Conservation (phyloP, 441 rosid genomes). For the Erysimum cheiri region DNA sequence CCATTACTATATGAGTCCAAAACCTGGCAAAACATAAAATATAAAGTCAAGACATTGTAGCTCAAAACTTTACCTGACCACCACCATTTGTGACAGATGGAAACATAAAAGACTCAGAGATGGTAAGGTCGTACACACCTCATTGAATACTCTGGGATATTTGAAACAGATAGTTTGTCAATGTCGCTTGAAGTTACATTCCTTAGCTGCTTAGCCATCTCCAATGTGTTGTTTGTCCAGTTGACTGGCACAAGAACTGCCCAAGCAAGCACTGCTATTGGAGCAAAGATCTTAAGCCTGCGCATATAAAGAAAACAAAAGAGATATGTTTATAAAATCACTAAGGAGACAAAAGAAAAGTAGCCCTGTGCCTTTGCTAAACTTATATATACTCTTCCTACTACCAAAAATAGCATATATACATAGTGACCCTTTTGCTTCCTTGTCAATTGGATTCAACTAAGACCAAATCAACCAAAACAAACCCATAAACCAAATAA, state of each 20-base stretch:
- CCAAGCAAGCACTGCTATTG: slow-evolving; percentile 84
- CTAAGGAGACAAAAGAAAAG: background rate
- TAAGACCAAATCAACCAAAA: slow-evolving; percentile 12
- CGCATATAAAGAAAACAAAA: slow-evolving; percentile 17
- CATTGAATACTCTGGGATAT: slow-evolving; percentile 62
- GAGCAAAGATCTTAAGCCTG: slow-evolving; percentile 92
- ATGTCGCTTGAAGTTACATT: slow-evolving; percentile 83
- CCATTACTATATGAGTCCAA: slow-evolving; percentile 84
- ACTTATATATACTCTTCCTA: background rate
- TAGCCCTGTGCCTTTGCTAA: background rate
- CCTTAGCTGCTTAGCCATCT: slow-evolving; percentile 37
- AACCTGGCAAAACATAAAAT: slow-evolving; percentile 55
- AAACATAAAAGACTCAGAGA: background rate
- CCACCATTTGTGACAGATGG: background rate
- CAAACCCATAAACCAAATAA: background rate
- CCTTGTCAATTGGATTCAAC: background rate
- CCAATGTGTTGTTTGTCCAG: slow-evolving; percentile 60
- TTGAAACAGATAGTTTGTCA: slow-evolving; percentile 93
- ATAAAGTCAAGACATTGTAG: background rate
- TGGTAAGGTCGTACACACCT: slow-evolving; percentile 52
- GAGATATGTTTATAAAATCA: background rate
- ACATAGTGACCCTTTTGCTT: slow-evolving; percentile 8
- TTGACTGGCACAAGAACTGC: slow-evolving; percentile 83
- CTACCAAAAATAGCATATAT: slow-evolving; percentile 3
- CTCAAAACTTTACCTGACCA: slow-evolving; percentile 1